These are phyloP conservation scores for Mercurialis annua DNA, from an alignment of 345 rosid species.

Conservation along the genomic window DNA sequence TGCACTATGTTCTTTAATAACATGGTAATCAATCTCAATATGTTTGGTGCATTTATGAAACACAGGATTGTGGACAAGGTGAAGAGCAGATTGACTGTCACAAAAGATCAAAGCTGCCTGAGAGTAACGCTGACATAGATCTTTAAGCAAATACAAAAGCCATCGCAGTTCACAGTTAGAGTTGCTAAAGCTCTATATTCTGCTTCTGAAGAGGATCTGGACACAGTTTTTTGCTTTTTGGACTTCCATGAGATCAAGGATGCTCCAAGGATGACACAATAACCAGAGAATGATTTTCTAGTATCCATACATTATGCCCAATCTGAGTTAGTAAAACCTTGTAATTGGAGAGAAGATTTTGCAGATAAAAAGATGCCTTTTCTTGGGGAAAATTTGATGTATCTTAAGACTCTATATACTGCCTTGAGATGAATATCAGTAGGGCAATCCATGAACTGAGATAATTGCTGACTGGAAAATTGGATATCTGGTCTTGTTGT, in stretches of 20 bases:
- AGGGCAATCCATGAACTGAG: background rate
- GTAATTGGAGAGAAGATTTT: background rate
- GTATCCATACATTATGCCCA: background rate
- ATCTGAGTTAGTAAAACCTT: background rate
- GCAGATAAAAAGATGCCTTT: background rate
- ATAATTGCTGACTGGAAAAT: background rate
- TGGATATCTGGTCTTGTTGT: too few species aligned
- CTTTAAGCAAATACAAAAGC: background rate
- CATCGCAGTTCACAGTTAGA: background rate
- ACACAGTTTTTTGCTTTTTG: background rate
- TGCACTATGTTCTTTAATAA: too few species aligned
- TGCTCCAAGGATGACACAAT: background rate
- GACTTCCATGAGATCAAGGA: background rate
- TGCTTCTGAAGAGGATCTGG: too few species aligned
- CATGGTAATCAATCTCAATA: too few species aligned
- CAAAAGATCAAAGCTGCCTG: background rate
- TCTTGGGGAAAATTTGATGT: background rate
- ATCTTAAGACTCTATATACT: background rate
- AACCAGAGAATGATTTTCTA: background rate
- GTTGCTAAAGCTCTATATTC: too few species aligned
- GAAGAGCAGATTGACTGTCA: background rate
- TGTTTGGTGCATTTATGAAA: too few species aligned
- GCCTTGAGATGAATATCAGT: background rate
- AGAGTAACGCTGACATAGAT: background rate
- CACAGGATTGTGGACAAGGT: background rate